Percentiles rank a stretch among this genome's conserved stretches.
phyloP scores from a whole-genome alignment of 768 basidiomycete species.

The Auricularia heimuer region DNA sequence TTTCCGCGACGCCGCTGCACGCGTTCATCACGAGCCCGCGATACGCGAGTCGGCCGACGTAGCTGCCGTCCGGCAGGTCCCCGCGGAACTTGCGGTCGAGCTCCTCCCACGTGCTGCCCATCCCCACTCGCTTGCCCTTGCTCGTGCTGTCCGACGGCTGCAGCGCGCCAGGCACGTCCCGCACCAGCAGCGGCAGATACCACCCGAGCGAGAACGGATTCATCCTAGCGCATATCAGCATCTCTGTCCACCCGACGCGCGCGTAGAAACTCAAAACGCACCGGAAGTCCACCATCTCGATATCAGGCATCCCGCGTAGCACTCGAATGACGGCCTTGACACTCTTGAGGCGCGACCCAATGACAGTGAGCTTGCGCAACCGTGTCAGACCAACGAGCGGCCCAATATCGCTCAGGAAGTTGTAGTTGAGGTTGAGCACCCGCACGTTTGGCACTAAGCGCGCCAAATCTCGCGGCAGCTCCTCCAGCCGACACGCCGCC shows the following conservation, averaged over 20 bases:
- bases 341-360: constrained; percentile 68
- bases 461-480: constrained; percentile 60
- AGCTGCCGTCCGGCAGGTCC: constrained; percentile 80
- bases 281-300: constrained; percentile 91
- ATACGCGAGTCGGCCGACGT: constrained; percentile 80
- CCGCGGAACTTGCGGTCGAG: constrained; percentile 81
- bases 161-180: constrained; percentile 54
- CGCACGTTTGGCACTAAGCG: constrained; percentile 73
- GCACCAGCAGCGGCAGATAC: constrained; percentile 82
- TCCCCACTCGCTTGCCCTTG: not conserved
- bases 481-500: constrained; percentile 73
- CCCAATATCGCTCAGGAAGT: constrained; percentile 65
- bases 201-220: constrained; percentile 94
- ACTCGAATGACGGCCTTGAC: constrained; percentile 65
- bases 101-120: constrained; percentile 45
- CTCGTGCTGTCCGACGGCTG: constrained; percentile 42
- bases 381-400: constrained; percentile 61
- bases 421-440: constrained; percentile 93
- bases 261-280: constrained; percentile 23
- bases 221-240: constrained; percentile 43
- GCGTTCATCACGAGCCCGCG: constrained; percentile 79
- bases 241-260: too few relatives aligned
- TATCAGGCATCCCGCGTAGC: constrained; percentile 59
- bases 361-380: constrained; percentile 75
- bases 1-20: constrained; percentile 51